These are phyloP conservation scores for Fraxinus americana DNA, from an alignment of 257 asterid species.

Conservation along the genomic window DNA sequence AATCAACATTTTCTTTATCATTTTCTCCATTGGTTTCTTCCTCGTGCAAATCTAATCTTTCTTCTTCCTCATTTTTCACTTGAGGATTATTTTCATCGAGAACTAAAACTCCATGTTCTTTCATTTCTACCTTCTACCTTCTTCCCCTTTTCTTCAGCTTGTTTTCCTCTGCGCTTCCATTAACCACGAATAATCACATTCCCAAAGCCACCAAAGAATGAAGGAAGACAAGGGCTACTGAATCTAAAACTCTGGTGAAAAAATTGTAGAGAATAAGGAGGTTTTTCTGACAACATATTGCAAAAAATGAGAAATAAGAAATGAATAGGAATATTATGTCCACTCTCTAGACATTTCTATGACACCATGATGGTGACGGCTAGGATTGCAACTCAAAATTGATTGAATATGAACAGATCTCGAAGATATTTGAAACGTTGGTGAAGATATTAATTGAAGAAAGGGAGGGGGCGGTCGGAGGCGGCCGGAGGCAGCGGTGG, in stretches of 20 bases:
- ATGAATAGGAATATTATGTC: neutral
- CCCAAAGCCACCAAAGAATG: too few relatives aligned
- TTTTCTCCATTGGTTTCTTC: neutral
- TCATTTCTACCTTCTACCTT: neutral
- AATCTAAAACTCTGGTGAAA: too few relatives aligned
- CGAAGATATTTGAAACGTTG: neutral
- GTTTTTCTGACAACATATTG: too few relatives aligned
- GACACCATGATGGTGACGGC: slow-evolving; percentile 45
- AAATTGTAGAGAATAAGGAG: too few relatives aligned
- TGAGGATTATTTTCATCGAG: neutral
- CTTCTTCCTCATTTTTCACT: neutral
- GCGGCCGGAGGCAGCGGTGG: too few relatives aligned
- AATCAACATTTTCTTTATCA: neutral
- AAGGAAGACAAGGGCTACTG: too few relatives aligned
- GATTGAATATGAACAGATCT: slow-evolving; percentile 28
- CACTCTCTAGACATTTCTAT: slow-evolving; percentile 37
- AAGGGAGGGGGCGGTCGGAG: too few relatives aligned
- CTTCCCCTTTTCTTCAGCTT: neutral
- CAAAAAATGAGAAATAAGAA: too few relatives aligned
- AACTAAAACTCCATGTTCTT: neutral
- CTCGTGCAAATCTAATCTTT: neutral
- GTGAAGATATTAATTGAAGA: too few relatives aligned
- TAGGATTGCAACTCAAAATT: slow-evolving; percentile 24
- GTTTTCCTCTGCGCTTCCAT: neutral
- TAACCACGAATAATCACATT: neutral